Evolutionary conservation across 2,329 filamentous ascomycete genomes (phyloP).

Genomic region (Allantophomopsis lycopodina): DNA sequence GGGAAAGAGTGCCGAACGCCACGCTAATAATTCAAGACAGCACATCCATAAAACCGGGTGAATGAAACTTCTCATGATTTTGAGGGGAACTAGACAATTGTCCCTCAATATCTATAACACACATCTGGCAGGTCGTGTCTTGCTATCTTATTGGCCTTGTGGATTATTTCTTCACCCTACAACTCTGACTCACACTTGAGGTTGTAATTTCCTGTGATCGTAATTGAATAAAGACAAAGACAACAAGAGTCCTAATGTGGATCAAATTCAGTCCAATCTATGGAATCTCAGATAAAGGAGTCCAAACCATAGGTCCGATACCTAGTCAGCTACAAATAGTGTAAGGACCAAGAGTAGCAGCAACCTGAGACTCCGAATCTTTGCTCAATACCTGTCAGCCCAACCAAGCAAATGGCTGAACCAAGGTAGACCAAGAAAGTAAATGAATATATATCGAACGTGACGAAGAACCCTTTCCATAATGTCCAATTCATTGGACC

Average conservation of each 20-base stretch:
- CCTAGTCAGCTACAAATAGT: constrained; percentile 34
- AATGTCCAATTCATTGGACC: constrained; percentile 32
- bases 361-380: constrained; percentile 29
- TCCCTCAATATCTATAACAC: too few species aligned
- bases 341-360: constrained; percentile 33
- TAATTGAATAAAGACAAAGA: constrained; percentile 36
- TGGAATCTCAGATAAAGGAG: constrained; percentile 36
- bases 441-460: constrained; percentile 29
- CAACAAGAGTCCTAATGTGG: constrained; percentile 29
- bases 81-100: too few species aligned
- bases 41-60: too few species aligned
- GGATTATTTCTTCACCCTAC: constrained; percentile 31
- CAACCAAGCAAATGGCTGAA: constrained; percentile 33
- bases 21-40: too few species aligned
- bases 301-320: constrained; percentile 23
- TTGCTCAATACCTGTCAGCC: constrained; percentile 22
- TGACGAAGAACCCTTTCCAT: constrained; percentile 27
- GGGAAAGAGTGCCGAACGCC: too few species aligned
- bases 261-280: constrained; percentile 49
- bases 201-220: constrained; percentile 33
- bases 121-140: constrained; percentile 9
- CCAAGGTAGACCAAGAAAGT: constrained; percentile 36
- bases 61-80: too few species aligned
- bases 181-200: constrained; percentile 50
- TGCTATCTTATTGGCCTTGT: constrained; percentile 10